A percentile compares a stretch with the other conserved stretches of the same genome.
Conservation (phyloP, 192 early-diverging fungal species). For the Kappamyces sp. region DNA sequence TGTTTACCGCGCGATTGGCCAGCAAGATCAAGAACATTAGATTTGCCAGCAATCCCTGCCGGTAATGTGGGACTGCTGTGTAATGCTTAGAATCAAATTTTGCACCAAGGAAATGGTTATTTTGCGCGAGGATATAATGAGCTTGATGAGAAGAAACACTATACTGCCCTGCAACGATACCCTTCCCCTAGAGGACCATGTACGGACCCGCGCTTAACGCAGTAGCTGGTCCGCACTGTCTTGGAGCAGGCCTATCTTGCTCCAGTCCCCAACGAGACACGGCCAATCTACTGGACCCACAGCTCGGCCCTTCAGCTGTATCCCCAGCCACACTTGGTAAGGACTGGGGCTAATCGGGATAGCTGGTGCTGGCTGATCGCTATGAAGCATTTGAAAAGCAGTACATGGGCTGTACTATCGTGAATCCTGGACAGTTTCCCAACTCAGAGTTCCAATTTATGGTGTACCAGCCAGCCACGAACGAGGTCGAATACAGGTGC, state of each 20-base stretch:
- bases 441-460: slow-evolving; percentile 57
- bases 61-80: slow-evolving; percentile 27
- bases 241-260: slow-evolving; percentile 80
- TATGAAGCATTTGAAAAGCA: slow-evolving; percentile 71
- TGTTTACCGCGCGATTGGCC: slow-evolving; percentile 57
- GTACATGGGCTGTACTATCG: slow-evolving; percentile 69
- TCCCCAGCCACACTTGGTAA: slow-evolving; percentile 78
- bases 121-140: slow-evolving; percentile 79
- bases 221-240: slow-evolving; percentile 70
- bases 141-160: slow-evolving; percentile 67
- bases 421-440: slow-evolving; percentile 75
- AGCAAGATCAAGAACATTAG: slow-evolving; percentile 51
- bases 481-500: slow-evolving; percentile 2
- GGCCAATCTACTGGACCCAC: slow-evolving; percentile 73
- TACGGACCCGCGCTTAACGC: slow-evolving; percentile 8
- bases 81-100: slow-evolving; percentile 67
- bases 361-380: slow-evolving; percentile 80
- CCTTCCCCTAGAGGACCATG: slow-evolving; percentile 22
- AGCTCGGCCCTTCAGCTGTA: slow-evolving; percentile 82
- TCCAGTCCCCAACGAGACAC: slow-evolving; percentile 70
- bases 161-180: slow-evolving; percentile 44
- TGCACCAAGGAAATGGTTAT: slow-evolving; percentile 88
- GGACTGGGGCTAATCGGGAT: slow-evolving; percentile 7
- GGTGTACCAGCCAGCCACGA: slow-evolving; percentile 68
- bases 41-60: slow-evolving; percentile 81